A percentile compares a stretch with the other conserved stretches of the same genome.
Conservation (phyloP, 441 rosid genomes). For the Corymbia citriodora region DNA sequence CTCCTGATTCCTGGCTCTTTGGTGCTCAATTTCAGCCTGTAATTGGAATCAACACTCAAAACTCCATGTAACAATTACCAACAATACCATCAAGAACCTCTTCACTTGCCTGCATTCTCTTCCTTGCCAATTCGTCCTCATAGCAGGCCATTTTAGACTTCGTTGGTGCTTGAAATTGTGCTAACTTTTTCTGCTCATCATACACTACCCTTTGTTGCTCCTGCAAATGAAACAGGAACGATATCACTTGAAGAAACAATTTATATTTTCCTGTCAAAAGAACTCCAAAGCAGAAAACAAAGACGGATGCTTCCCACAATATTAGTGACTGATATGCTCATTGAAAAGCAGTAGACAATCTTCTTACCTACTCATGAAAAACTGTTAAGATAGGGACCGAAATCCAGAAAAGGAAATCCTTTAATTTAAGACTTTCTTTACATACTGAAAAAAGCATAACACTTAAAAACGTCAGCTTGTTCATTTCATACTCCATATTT, state of each 20-base stretch:
- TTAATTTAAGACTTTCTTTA: background rate
- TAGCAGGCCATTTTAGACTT: slow-evolving; percentile 95
- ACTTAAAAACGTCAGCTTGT: background rate
- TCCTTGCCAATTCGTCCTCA: slow-evolving; percentile 89
- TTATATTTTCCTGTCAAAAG: background rate
- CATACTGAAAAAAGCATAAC: background rate
- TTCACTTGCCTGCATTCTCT: slow-evolving; percentile 91
- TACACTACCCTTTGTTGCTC: slow-evolving; percentile 83
- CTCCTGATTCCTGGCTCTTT: slow-evolving; percentile 85
- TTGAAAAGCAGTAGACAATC: background rate
- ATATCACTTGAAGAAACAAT: background rate
- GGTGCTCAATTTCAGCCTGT: slow-evolving; percentile 85
- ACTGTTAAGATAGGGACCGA: background rate
- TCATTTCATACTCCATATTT: background rate
- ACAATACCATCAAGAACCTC: background rate
- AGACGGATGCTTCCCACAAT: background rate
- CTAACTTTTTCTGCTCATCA: slow-evolving; percentile 83
- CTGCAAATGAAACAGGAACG: slow-evolving; percentile 32
- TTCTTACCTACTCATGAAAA: background rate
- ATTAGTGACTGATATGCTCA: background rate
- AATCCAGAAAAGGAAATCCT: background rate
- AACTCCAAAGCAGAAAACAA: background rate
- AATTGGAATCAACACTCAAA: background rate
- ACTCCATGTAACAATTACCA: background rate
- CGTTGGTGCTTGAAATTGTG: slow-evolving; percentile 88